Conservation (phyloP, 2,329 filamentous ascomycete genomes). For the Alternaria hordeiaustralica region DNA sequence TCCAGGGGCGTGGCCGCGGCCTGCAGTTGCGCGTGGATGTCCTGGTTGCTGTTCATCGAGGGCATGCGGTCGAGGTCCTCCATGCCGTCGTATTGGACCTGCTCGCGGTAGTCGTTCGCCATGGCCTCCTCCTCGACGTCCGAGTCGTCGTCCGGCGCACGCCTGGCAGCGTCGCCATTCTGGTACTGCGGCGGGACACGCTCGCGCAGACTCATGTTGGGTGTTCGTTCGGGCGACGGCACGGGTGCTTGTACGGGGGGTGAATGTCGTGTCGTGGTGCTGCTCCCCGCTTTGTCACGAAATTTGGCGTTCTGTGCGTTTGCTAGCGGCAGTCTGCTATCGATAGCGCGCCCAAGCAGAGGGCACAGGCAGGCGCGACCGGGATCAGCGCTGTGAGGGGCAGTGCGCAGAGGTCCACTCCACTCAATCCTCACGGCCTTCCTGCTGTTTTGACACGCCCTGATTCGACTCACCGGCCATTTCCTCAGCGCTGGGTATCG, state of each 20-base stretch:
- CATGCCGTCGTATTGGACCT: conserved; percentile 91
- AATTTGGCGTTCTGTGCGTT: conserved; percentile 27
- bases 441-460: background rate
- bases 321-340: conserved; percentile 24
- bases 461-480: background rate
- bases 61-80: conserved; percentile 77
- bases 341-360: conserved; percentile 16
- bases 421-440: conserved; percentile 2
- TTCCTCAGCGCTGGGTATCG: background rate
- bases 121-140: conserved; percentile 96
- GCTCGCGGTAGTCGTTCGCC: conserved; percentile 91
- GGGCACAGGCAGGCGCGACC: background rate
- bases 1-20: conserved; percentile 94
- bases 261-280: conserved; percentile 17
- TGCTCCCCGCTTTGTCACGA: conserved; percentile 18
- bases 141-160: conserved; percentile 73
- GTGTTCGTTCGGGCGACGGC: conserved; percentile 9
- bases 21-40: conserved; percentile 89
- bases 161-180: conserved; percentile 48
- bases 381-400: background rate
- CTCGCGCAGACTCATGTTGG: conserved; percentile 30
- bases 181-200: conserved; percentile 41
- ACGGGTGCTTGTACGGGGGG: conserved; percentile 8
- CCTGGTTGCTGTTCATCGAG: conserved; percentile 73
- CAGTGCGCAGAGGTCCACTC: background rate